A percentile compares a stretch with the other conserved stretches of the same genome.
Evolutionary conservation across 371 early-diverging fungal genomes (phyloP).

Genomic region (Smittium mucronatum): DNA sequence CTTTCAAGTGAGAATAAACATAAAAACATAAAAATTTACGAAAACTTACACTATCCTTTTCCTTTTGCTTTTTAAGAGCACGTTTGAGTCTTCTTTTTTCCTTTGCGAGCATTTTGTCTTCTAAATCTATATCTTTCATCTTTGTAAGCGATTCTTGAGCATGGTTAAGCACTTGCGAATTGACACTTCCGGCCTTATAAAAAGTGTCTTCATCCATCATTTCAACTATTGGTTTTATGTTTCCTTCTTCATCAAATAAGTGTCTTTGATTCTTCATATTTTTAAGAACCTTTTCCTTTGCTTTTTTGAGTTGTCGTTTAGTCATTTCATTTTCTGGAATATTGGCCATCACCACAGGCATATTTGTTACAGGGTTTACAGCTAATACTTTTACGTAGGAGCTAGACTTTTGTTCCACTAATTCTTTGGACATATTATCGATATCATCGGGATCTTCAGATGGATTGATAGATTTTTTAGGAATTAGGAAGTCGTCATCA

Average conservation of each 20-base stretch:
- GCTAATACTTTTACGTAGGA: slow-evolving; percentile 23
- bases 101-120: neutral
- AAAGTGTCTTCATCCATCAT: slow-evolving; percentile 68
- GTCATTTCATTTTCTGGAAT: slow-evolving; percentile 37
- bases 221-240: slow-evolving; percentile 54
- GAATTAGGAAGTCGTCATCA: slow-evolving; percentile 62
- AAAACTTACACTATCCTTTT: too few relatives aligned
- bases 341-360: slow-evolving; percentile 26
- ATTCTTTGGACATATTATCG: slow-evolving; percentile 10
- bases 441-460: neutral
- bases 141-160: slow-evolving; percentile 34
- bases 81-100: slow-evolving; percentile 7
- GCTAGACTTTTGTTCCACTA: neutral
- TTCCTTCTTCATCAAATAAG: slow-evolving; percentile 88
- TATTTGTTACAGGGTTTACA: slow-evolving; percentile 24
- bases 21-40: too few relatives aligned
- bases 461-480: slow-evolving; percentile 30
- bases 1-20: too few relatives aligned
- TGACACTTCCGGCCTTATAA: slow-evolving; percentile 54
- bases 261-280: slow-evolving; percentile 50
- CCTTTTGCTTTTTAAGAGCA: neutral
- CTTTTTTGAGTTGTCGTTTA: slow-evolving; percentile 52
- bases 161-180: slow-evolving; percentile 45
- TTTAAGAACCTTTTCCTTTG: slow-evolving; percentile 60
- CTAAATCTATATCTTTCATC: neutral